phyloP scores from a whole-genome alignment of 2,329 filamentous ascomycete genomes.

The Ophiostoma pallidulum region DNA sequence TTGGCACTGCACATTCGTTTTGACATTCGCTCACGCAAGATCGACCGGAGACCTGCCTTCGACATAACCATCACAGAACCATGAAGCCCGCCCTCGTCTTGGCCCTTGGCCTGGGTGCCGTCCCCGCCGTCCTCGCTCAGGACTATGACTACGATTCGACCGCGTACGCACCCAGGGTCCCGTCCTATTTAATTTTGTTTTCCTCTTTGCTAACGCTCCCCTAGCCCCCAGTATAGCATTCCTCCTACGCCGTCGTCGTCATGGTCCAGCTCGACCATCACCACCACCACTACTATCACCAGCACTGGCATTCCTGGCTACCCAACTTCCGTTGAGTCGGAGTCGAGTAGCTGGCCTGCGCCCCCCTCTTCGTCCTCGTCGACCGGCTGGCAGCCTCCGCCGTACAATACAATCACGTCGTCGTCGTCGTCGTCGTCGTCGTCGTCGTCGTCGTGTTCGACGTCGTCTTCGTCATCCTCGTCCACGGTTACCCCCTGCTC shows the following conservation, averaged over 20 bases:
- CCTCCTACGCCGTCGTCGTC: background rate
- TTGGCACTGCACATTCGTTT: background rate
- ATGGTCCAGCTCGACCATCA: background rate
- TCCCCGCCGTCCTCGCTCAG: background rate
- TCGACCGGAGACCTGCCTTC: too few species aligned
- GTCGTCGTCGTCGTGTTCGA: too few species aligned
- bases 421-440: background rate
- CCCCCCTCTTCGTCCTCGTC: background rate
- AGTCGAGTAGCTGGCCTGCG: background rate
- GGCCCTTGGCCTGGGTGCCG: background rate
- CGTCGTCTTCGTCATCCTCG: too few species aligned
- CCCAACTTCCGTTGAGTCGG: background rate
- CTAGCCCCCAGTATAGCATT: conserved; percentile 1
- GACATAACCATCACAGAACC: too few species aligned
- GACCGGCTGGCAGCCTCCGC: background rate
- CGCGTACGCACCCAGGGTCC: background rate
- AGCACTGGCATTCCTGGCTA: background rate
- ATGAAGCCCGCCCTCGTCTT: conserved; percentile 1
- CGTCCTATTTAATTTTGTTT: background rate
- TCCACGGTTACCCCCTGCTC: too few species aligned
- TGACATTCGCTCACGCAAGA: too few species aligned
- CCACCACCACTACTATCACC: background rate
- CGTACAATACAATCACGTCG: background rate
- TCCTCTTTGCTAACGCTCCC: background rate
- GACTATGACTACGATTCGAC: background rate